These are phyloP conservation scores for Termitomyces sp. DNA, from an alignment of 768 basidiomycete species.

Conservation along the genomic window DNA sequence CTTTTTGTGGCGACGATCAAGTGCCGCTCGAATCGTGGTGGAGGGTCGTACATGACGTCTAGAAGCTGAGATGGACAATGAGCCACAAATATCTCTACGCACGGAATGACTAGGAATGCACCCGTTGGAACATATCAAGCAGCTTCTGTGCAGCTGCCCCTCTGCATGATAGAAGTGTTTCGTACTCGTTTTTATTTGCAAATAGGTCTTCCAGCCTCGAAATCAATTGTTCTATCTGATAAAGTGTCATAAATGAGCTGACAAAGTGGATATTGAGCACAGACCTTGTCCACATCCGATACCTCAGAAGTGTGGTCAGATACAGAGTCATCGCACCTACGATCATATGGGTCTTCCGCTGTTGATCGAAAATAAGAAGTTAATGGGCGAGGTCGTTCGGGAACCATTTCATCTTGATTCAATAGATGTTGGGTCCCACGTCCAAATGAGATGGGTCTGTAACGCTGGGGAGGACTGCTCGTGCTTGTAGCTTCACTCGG, in stretches of 20 bases:
- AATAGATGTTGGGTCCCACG: slow-evolving; percentile 7
- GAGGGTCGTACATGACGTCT: slow-evolving; percentile 2
- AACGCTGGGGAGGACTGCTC: neutral
- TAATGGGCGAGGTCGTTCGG: neutral
- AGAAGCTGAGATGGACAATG: neutral
- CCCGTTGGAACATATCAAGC: slow-evolving; percentile 6
- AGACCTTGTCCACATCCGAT: slow-evolving; percentile 1
- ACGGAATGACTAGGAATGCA: neutral
- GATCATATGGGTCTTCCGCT: neutral
- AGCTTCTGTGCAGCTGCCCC: neutral
- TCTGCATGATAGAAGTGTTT: neutral
- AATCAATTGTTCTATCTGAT: slow-evolving; percentile 1
- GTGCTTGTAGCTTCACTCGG: neutral
- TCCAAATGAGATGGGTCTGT: slow-evolving; percentile 6
- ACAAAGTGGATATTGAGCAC: neutral
- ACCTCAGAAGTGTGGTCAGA: slow-evolving; percentile 1
- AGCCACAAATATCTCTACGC: neutral
- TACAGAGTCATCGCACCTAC: neutral
- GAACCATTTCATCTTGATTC: slow-evolving; percentile 1
- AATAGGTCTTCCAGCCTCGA: slow-evolving; percentile 3
- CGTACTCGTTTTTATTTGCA: neutral
- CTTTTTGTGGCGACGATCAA: slow-evolving; percentile 2
- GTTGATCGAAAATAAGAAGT: slow-evolving; percentile 2
- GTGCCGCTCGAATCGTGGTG: slow-evolving; percentile 1
- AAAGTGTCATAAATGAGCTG: neutral